Conservation (phyloP, 306 rosid genomes). For the Rosa chinensis region DNA sequence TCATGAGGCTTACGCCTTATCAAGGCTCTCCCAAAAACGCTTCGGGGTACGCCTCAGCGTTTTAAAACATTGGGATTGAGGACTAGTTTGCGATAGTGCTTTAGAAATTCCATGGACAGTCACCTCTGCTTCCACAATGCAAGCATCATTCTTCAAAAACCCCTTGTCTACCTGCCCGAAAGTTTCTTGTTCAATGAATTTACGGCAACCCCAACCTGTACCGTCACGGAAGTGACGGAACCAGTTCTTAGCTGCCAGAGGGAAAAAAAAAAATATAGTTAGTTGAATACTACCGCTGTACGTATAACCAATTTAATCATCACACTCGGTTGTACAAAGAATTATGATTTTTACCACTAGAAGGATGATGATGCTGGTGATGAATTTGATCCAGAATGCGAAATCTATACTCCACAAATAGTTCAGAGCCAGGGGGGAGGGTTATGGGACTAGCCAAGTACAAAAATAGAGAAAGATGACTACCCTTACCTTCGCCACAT, state of each 20-base stretch:
- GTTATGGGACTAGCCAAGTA: slow-evolving; percentile 15
- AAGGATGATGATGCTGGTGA: neutral
- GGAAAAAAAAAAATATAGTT: neutral
- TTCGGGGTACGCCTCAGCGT: too few species aligned
- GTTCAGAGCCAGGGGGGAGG: slow-evolving; percentile 34
- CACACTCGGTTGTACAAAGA: neutral
- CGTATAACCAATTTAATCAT: neutral
- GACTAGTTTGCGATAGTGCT: too few species aligned
- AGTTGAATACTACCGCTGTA: neutral
- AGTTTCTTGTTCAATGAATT: too few species aligned
- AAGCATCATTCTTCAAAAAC: too few species aligned
- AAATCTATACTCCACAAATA: slow-evolving; percentile 41
- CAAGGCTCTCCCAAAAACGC: too few species aligned
- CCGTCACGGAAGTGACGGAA: neutral
- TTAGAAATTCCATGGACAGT: too few species aligned
- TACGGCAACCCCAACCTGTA: too few species aligned
- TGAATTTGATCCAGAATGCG: slow-evolving; percentile 25
- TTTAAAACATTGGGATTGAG: too few species aligned
- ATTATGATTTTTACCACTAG: neutral
- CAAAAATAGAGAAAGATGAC: slow-evolving; percentile 43
- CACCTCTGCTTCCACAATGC: too few species aligned
- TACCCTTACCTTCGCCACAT: neutral
- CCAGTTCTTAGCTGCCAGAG: neutral
- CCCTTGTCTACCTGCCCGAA: too few species aligned
- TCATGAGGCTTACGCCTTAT: too few species aligned